Percentiles rank a stretch among this genome's conserved stretches.
phyloP scores from a whole-genome alignment of 305 asterid genomes.

The Solanum hybrid region DNA sequence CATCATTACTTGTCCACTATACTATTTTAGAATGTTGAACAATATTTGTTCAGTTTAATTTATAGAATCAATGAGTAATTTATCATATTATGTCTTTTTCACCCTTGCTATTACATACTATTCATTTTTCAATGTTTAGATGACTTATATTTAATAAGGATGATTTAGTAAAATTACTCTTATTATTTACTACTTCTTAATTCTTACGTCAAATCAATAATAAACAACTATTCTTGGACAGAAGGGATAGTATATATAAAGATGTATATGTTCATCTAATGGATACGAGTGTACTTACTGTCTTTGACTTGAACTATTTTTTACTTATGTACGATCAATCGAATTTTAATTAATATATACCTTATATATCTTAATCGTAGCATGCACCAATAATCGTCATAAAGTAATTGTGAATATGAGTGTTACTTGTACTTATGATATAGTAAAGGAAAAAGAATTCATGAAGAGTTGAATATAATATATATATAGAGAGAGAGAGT shows the following conservation, averaged over 20 bases:
- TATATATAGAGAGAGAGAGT: no score
- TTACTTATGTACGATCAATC: not conserved
- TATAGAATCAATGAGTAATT: no score
- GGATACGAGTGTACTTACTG: not conserved
- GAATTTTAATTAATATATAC: not conserved
- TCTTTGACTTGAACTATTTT: no score
- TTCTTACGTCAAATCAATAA: no score
- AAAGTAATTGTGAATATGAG: not conserved
- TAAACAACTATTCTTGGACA: no score
- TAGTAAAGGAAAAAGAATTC: not conserved
- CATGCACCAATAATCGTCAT: not conserved
- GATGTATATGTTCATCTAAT: not conserved
- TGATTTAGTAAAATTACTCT: no score
- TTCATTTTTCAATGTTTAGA: no score
- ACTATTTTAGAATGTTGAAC: no score
- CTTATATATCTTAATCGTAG: not conserved
- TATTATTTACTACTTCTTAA: no score
- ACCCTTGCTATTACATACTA: not conserved
- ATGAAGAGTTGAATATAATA: not conserved
- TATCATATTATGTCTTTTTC: no score
- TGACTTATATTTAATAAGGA: not conserved
- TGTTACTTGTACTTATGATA: not conserved
- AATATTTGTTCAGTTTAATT: no score
- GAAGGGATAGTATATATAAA: not conserved
- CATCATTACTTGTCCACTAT: no score